Evolutionary conservation across 805 yeast genomes (phyloP), one percentile per base, ranked within the genome.

Genomic region (Hanseniaspora valbyensis): DNA sequence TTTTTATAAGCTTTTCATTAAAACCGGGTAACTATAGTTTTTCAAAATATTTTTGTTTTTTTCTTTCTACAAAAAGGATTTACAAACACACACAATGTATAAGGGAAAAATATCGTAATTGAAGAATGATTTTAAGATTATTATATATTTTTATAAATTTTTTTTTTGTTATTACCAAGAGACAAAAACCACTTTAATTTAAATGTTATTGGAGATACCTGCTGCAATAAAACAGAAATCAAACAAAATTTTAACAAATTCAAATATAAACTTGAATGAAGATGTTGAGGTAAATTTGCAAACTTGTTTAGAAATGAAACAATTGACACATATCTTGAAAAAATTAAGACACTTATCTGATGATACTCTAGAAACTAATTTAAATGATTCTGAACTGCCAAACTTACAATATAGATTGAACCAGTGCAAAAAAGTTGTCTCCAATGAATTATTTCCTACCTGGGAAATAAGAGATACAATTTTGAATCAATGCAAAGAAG

Each of bases 401-500:
- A 54, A 55, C 26, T 37, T 50, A 36, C 53, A 52, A 1, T 41
- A 57, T 0, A 60, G 56, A 42, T 41, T 34, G 0, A 49, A 50
- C 1, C 58, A 62, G 6, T 76, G 80, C 55, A 42, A 59, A 21
- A 60, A 59, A 6, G 66, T 72, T 38, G 57, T 71, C 1, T 43
- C 59, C 13, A 54, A 61, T 1, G 66, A 71, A 30, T 49, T 76
- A n/a, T 67, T 63, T 52, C 72, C 73, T 7, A 69, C 69, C 37
- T 76, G 81, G 81, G 54, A 57, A n/a, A 61, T 66, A 22, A 62
- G 81, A 52, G 48, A 61, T 1, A 53, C 58, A 3, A 65, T 70
- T 1, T 69, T 76, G 24, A 58, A 61, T n/a, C 74, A 60, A 54
- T 76, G 81, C 56, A 58, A 63, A 6, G 25, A 52, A 2, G 70